Conservation (phyloP, 495 filamentous ascomycete species). For the Talaromyces thailandensis region DNA sequence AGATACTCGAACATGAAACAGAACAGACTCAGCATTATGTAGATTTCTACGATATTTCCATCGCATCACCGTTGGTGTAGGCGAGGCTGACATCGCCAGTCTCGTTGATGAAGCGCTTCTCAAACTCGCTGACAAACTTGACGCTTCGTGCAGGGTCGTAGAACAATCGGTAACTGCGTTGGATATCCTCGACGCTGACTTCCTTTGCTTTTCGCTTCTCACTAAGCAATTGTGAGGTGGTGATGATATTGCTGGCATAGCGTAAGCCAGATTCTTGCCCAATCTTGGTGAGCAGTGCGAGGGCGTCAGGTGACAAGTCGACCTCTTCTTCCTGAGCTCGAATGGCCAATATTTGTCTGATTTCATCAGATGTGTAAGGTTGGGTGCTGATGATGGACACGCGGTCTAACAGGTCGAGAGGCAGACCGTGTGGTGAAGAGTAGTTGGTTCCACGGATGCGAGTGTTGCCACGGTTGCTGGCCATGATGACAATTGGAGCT, state of each 20-base stretch:
- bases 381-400: constrained; percentile 95
- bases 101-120: constrained; percentile 87
- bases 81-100: constrained; percentile 68
- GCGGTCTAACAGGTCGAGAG: constrained; percentile 92
- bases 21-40: constrained; percentile 9
- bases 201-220: constrained; percentile 74
- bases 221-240: constrained; percentile 73
- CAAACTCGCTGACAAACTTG: constrained; percentile 79
- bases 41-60: constrained; percentile 64
- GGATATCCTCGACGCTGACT: constrained; percentile 79
- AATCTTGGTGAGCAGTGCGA: constrained; percentile 89
- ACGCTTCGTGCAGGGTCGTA: constrained; percentile 83
- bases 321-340: constrained; percentile 94
- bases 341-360: constrained; percentile 82
- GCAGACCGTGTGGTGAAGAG: constrained; percentile 82
- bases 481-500: constrained; percentile 98
- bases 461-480: constrained; percentile 92
- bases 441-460: constrained; percentile 89
- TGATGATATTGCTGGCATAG: constrained; percentile 94
- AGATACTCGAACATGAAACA: constrained; percentile 10
- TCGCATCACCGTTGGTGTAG: constrained; percentile 63
- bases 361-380: constrained; percentile 75
- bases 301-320: constrained; percentile 77
- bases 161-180: constrained; percentile 87
- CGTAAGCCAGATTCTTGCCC: constrained; percentile 85